Conservation (phyloP, 192 early-diverging fungal species). For the Podochytrium sp. region DNA sequence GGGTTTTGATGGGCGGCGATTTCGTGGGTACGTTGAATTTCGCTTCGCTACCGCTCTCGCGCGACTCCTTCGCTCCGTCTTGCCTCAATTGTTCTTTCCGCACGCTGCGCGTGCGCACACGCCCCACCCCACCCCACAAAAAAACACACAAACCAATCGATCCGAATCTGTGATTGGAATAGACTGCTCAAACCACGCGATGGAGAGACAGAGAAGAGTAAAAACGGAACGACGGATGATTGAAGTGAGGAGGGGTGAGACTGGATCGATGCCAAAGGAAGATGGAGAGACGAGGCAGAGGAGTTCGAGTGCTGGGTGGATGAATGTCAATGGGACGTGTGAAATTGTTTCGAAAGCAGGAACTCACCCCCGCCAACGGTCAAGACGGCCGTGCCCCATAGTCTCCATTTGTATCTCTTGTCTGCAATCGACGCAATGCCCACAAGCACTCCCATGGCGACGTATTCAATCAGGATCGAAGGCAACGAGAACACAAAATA, state of each 20-base stretch:
- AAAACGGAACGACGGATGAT: not conserved
- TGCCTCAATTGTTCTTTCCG: not conserved
- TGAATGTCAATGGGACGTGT: too few relatives aligned
- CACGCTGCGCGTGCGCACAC: not conserved
- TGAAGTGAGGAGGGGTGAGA: not conserved
- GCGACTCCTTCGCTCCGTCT: not conserved
- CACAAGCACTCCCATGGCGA: not conserved
- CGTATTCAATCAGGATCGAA: not conserved
- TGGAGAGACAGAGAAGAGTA: not conserved
- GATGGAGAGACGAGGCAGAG: not conserved
- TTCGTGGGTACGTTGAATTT: too few relatives aligned
- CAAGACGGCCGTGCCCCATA: not conserved
- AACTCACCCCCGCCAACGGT: not conserved
- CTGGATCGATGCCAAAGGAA: not conserved
- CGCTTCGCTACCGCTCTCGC: too few relatives aligned
- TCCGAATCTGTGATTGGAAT: not conserved
- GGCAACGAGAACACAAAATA: not conserved
- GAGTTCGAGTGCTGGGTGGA: too few relatives aligned
- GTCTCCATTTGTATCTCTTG: not conserved
- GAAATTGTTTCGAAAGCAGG: too few relatives aligned
- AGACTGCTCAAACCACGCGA: not conserved
- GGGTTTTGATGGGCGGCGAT: too few relatives aligned
- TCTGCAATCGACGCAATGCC: not conserved
- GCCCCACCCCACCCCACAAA: too few relatives aligned
- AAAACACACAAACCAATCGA: not conserved